These are phyloP conservation scores for Xylaria sp. DNA, from an alignment of 2,329 filamentous ascomycete species.

Conservation along the genomic window DNA sequence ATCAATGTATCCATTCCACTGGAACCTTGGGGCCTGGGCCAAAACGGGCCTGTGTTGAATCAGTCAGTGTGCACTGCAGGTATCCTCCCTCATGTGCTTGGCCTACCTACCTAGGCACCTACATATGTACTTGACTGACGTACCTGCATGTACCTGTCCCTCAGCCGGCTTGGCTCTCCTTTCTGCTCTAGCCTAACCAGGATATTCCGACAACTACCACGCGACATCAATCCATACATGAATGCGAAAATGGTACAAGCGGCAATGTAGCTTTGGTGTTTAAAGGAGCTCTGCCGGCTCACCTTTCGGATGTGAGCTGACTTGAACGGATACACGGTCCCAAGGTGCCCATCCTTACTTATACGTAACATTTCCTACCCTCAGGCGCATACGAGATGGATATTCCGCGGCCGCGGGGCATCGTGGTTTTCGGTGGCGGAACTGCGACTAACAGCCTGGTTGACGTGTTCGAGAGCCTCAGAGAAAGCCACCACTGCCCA, in stretches of 20 bases:
- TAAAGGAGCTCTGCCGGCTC: neutral
- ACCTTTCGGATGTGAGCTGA: neutral
- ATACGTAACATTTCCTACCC: neutral
- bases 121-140: too few relatives aligned
- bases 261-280: neutral
- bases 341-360: neutral
- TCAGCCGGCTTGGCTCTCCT: neutral
- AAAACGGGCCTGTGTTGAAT: too few relatives aligned
- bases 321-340: neutral
- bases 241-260: neutral
- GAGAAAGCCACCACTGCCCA: conserved; percentile 65
- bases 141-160: neutral
- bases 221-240: too few relatives aligned
- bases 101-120: too few relatives aligned
- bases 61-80: too few relatives aligned
- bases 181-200: conserved; percentile 3
- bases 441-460: conserved; percentile 94
- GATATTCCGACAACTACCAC: conserved; percentile 1
- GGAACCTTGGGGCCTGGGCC: too few relatives aligned
- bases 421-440: conserved; percentile 88
- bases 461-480: conserved; percentile 77
- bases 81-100: too few relatives aligned
- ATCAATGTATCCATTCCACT: too few relatives aligned
- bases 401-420: conserved; percentile 46
- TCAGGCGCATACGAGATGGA: conserved; percentile 23